These are phyloP conservation scores for Hyphopichia fennica DNA, from an alignment of 1,139 yeast species.

Conservation along the genomic window DNA sequence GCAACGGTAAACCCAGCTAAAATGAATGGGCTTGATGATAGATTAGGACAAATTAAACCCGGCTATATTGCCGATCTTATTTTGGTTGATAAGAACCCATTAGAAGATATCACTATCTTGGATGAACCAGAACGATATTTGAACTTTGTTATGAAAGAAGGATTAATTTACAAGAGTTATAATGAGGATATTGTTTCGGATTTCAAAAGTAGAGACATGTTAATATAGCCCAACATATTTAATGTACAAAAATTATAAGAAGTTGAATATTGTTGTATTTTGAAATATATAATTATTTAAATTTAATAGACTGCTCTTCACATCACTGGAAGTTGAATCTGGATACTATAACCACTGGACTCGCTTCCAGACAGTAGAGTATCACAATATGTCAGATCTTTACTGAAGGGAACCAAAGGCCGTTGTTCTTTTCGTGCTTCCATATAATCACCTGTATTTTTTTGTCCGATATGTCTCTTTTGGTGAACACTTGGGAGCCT, in stretches of 20 bases:
- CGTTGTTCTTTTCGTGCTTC: no score
- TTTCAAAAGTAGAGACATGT: no score
- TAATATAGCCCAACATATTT: no score
- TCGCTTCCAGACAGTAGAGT: slow-evolving; percentile 9
- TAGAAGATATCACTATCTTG: slow-evolving; percentile 15
- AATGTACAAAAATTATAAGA: no score
- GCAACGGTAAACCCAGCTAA: slow-evolving; percentile 22
- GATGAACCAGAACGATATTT: slow-evolving; percentile 20
- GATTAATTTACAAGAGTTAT: slow-evolving; percentile 12
- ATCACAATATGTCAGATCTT: slow-evolving; percentile 6
- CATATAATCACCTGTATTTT: no score
- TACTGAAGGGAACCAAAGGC: no score
- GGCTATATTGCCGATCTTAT: slow-evolving; percentile 20
- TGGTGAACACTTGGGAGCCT: no score
- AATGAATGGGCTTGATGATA: slow-evolving; percentile 11
- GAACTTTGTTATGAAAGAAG: slow-evolving; percentile 18
- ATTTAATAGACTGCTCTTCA: neutral
- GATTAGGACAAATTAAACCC: slow-evolving; percentile 18
- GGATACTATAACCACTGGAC: slow-evolving; percentile 20
- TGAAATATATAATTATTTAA: neutral
- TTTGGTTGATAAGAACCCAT: slow-evolving; percentile 16
- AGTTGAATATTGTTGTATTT: neutral
- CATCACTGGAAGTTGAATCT: slow-evolving; percentile 17
- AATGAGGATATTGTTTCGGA: no score
- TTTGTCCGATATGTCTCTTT: no score